Conservation (phyloP, 305 asterid species). For the Galium porrigens region DNA sequence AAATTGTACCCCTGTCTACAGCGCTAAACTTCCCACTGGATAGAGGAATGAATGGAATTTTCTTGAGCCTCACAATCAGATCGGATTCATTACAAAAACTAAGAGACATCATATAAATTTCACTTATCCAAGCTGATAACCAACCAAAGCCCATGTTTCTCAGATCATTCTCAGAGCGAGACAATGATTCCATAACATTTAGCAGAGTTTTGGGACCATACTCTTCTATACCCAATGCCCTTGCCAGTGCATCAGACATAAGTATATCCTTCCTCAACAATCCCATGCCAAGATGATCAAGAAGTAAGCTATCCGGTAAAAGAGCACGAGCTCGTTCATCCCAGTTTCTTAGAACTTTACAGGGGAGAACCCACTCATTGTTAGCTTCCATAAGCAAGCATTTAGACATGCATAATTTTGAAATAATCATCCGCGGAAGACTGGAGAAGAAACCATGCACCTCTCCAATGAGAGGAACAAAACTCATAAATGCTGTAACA, state of each 20-base stretch:
- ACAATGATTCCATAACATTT: constrained; percentile 45
- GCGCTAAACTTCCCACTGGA: constrained; percentile 66
- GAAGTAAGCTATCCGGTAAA: constrained; percentile 54
- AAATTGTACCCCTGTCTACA: constrained; percentile 51
- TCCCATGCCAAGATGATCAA: constrained; percentile 77
- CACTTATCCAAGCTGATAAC: constrained; percentile 66
- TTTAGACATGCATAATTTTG: constrained; percentile 62
- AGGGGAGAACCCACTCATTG: constrained; percentile 72
- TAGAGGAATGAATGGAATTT: constrained; percentile 70
- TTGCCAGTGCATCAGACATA: constrained; percentile 67
- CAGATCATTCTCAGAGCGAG: constrained; percentile 41
- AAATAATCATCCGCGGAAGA: constrained; percentile 66
- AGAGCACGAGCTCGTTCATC: constrained; percentile 51
- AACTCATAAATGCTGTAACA: constrained; percentile 66
- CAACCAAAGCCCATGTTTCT: constrained; percentile 59
- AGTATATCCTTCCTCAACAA: constrained; percentile 60
- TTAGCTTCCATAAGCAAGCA: constrained; percentile 65
- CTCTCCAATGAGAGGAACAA: constrained; percentile 75
- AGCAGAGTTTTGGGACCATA: constrained; percentile 63
- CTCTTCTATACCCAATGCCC: constrained; percentile 73
- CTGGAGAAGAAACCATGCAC: constrained; percentile 84
- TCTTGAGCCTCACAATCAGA: constrained; percentile 36
- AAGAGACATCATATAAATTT: constrained; percentile 36
- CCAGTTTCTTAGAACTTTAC: constrained; percentile 82
- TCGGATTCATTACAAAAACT: constrained; percentile 34